Evolutionary conservation across 129 eudicot species (phyloP).

Genomic region (Artemisia annua): DNA sequence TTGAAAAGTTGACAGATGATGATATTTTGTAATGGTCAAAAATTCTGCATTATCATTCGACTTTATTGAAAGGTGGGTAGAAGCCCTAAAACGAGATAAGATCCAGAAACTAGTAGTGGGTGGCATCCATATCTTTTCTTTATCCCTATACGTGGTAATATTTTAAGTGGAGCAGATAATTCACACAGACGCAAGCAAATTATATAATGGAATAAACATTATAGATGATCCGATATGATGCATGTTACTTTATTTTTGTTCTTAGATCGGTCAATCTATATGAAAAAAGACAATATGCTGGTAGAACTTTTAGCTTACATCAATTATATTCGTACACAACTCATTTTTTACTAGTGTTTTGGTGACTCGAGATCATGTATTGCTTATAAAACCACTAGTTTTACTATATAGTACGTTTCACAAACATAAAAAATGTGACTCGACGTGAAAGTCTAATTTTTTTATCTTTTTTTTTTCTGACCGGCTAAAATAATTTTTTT

Average conservation of each 20-base stretch:
- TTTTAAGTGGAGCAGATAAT: constrained; percentile 8
- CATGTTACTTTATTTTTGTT: not conserved
- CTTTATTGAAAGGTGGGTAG: constrained; percentile 29
- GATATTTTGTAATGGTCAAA: not conserved
- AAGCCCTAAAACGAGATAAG: constrained; percentile 39
- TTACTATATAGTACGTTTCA: too few species aligned
- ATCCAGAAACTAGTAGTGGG: constrained; percentile 33
- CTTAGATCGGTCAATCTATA: too few species aligned
- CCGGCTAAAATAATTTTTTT: not conserved
- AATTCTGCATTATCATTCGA: constrained; percentile 1
- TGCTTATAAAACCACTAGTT: too few species aligned
- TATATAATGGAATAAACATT: not conserved
- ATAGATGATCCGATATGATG: not conserved
- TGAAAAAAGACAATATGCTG: too few species aligned
- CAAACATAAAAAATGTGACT: not conserved
- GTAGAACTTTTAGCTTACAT: too few species aligned
- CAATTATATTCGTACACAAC: too few species aligned
- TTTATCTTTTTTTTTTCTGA: too few species aligned
- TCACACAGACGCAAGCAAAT: too few species aligned
- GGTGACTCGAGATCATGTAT: too few species aligned
- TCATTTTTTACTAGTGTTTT: too few species aligned
- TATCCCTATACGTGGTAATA: not conserved
- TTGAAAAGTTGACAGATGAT: not conserved
- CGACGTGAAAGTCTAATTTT: not conserved
- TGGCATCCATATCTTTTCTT: constrained; percentile 38